These are phyloP conservation scores for Lyophyllum shimeji DNA, from an alignment of 768 basidiomycete genomes.

Conservation along the genomic window DNA sequence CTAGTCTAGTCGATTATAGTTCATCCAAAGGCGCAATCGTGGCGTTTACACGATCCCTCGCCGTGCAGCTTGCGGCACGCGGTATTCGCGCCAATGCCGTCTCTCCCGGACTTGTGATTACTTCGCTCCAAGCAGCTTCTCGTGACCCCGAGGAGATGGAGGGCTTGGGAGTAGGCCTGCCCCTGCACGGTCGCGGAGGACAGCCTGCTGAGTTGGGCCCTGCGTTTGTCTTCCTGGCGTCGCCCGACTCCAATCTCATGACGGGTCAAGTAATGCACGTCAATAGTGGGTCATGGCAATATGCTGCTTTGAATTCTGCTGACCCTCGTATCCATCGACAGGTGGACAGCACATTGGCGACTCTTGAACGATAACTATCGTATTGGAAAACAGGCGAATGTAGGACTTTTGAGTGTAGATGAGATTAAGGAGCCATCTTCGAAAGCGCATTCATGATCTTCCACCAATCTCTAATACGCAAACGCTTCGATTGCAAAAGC, in stretches of 20 bases:
- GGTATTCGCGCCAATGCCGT: constrained; percentile 46
- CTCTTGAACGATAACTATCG: constrained; percentile 11
- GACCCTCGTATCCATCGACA: neutral
- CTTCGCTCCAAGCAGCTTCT: constrained; percentile 57
- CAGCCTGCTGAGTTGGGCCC: constrained; percentile 38
- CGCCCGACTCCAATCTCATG: constrained; percentile 37
- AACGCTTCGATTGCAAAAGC: constrained; percentile 3
- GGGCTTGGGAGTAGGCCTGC: constrained; percentile 48
- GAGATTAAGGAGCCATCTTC: neutral
- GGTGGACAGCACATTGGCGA: neutral
- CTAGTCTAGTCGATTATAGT: constrained; percentile 42
- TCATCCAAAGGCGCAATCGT: constrained; percentile 62
- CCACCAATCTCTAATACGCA: constrained; percentile 11
- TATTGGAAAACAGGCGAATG: neutral
- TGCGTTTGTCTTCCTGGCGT: constrained; percentile 55
- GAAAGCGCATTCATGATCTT: neutral
- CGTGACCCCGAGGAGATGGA: constrained; percentile 34
- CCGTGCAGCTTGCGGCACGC: constrained; percentile 40
- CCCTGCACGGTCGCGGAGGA: constrained; percentile 41
- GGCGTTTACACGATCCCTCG: constrained; percentile 55
- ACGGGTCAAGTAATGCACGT: constrained; percentile 37
- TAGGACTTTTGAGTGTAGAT: no score
- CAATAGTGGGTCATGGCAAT: constrained; percentile 24
- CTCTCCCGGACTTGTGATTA: constrained; percentile 56
- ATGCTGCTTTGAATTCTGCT: neutral